Evolutionary conservation across 2,329 filamentous ascomycete species (phyloP).

Genomic region (Arthrocladium fulminans): DNA sequence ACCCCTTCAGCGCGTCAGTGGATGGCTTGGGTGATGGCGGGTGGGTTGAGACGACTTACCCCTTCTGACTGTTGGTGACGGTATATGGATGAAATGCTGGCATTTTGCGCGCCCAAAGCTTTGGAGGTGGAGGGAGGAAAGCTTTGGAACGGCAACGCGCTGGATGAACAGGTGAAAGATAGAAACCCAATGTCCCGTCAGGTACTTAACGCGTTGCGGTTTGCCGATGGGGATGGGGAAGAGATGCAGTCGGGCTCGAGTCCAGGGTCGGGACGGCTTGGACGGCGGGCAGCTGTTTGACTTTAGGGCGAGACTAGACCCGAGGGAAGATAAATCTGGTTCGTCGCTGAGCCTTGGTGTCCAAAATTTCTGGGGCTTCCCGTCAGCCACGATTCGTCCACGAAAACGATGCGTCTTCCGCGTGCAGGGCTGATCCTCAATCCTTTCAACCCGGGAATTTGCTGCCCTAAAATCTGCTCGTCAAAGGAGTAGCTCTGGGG

Average conservation of each 20-base stretch:
- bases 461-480: background rate
- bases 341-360: conserved; percentile 1
- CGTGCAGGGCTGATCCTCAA: conserved; percentile 7
- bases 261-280: conserved; percentile 8
- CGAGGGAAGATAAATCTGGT: background rate
- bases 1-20: conserved; percentile 29
- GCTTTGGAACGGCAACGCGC: conserved; percentile 1
- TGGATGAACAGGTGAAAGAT: background rate
- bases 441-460: background rate
- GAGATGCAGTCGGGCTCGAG: background rate
- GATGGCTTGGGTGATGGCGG: conserved; percentile 11
- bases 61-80: conserved; percentile 44
- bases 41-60: conserved; percentile 27
- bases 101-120: conserved; percentile 20
- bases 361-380: conserved; percentile 1
- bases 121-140: background rate
- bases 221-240: conserved; percentile 6
- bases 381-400: conserved; percentile 9
- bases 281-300: background rate
- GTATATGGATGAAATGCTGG: conserved; percentile 34
- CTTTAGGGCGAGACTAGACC: conserved; percentile 7
- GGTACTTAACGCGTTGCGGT: background rate
- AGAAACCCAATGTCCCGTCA: background rate
- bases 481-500: background rate
- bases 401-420: conserved; percentile 7